Evolutionary conservation across 2,329 filamentous ascomycete genomes (phyloP).

Genomic region (Fusarium sp.): DNA sequence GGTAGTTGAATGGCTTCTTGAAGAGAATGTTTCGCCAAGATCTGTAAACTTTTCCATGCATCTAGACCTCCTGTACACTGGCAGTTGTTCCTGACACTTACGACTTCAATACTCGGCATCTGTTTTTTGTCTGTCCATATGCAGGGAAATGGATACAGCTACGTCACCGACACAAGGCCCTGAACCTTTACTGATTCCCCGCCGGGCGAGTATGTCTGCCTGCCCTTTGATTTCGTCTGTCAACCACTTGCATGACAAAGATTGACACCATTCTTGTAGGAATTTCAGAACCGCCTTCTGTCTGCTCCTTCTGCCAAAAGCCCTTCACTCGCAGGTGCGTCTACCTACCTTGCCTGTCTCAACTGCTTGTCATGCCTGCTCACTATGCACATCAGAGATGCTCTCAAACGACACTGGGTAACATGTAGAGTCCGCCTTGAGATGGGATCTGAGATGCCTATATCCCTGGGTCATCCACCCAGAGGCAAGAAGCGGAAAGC

Average conservation of each 20-base stretch:
- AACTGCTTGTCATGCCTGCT: background rate
- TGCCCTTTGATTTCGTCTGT: no score
- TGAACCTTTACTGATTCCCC: no score
- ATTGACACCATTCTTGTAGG: fast-evolving
- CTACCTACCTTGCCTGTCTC: background rate
- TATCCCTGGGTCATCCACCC: background rate
- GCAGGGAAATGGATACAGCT: background rate
- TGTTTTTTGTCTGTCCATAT: no score
- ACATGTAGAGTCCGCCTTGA: background rate
- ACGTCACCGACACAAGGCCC: background rate
- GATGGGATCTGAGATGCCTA: background rate
- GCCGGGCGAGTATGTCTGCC: background rate
- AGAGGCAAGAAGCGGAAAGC: background rate
- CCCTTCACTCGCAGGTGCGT: background rate
- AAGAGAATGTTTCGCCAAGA: background rate
- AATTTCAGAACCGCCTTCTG: background rate
- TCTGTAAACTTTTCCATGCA: background rate
- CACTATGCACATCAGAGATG: background rate
- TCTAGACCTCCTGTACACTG: background rate
- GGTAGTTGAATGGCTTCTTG: background rate
- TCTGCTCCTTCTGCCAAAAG: background rate
- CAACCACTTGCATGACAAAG: no score
- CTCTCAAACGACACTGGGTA: background rate
- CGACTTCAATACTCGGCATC: no score
- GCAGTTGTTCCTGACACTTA: no score